A percentile compares a stretch with the other conserved stretches of the same genome.
These are phyloP conservation scores for Musa beccarii DNA, from an alignment of 176 grass and related monocot genomes.

Conservation along the genomic window DNA sequence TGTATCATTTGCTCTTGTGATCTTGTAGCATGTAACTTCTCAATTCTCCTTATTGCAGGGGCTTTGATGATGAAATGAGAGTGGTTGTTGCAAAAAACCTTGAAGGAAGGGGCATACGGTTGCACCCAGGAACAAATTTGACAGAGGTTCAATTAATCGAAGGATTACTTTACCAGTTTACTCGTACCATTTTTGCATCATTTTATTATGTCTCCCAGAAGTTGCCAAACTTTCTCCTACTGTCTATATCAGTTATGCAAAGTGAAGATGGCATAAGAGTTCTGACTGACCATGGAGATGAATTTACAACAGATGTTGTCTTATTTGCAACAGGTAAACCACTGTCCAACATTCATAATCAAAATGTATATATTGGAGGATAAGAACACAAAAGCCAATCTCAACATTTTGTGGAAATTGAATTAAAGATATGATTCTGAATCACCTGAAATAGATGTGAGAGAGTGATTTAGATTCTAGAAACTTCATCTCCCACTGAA, in stretches of 20 bases:
- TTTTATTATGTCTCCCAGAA: background rate
- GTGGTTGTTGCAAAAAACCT: conserved; percentile 78
- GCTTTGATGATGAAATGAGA: conserved; percentile 98
- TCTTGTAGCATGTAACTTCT: background rate
- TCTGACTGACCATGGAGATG: conserved; percentile 73
- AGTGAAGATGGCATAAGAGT: conserved; percentile 72
- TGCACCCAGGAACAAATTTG: conserved; percentile 64
- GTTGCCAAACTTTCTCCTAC: conserved; percentile 7
- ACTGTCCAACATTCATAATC: background rate
- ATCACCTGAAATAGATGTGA: background rate
- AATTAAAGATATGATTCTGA: no score
- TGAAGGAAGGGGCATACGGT: conserved; percentile 71
- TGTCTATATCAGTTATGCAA: conserved; percentile 63
- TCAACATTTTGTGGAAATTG: background rate
- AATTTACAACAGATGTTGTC: conserved; percentile 79
- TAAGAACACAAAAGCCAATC: no score
- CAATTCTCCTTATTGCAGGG: conserved; percentile 28
- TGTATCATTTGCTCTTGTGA: conserved; percentile 4
- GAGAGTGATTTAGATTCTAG: background rate
- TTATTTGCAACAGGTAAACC: conserved; percentile 88
- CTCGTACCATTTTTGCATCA: no score
- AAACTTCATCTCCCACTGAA: background rate
- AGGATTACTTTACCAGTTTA: background rate
- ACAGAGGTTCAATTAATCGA: conserved; percentile 45
- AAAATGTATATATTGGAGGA: background rate